Conservation (phyloP, 192 early-diverging fungal species). For the Radiomyces spectabilis region DNA sequence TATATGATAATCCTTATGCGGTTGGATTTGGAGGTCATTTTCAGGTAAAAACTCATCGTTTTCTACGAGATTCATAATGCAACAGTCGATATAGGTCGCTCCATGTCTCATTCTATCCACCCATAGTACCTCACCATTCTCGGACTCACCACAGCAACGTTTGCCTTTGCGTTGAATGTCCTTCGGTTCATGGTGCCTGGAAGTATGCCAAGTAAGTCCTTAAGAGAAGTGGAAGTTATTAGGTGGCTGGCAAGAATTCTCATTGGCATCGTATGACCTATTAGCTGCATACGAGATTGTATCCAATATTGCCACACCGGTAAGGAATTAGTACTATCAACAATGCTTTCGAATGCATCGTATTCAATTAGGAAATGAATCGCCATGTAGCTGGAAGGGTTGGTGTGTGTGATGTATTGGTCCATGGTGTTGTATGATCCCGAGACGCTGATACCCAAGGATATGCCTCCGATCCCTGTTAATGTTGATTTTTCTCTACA, state of each 20-base stretch:
- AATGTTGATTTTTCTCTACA: slow-evolving; percentile 16
- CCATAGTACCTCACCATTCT: slow-evolving; percentile 27
- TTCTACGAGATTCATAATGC: background rate
- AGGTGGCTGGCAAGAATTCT: background rate
- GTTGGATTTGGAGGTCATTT: slow-evolving; percentile 23
- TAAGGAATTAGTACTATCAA: background rate
- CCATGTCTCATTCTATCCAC: background rate
- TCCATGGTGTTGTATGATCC: slow-evolving; percentile 15
- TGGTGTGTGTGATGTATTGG: slow-evolving; percentile 23
- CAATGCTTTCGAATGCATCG: background rate
- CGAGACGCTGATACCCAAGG: slow-evolving; percentile 6
- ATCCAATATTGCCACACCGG: slow-evolving; percentile 15
- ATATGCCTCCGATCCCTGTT: slow-evolving; percentile 9
- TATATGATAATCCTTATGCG: slow-evolving; percentile 11
- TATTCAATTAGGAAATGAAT: background rate
- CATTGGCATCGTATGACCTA: background rate
- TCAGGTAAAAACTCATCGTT: slow-evolving; percentile 10
- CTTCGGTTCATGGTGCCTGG: slow-evolving; percentile 15
- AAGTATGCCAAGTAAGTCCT: slow-evolving; percentile 11
- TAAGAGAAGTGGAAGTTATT: background rate
- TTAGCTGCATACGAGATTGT: slow-evolving; percentile 8
- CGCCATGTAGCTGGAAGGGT: slow-evolving; percentile 14
- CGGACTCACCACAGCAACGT: slow-evolving; percentile 10
- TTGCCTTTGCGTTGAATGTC: slow-evolving; percentile 15
- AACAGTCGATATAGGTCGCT: background rate